Base-by-base conservation (phyloP, 768 basidiomycete species). In the Dentipellis fragilis region DNA sequence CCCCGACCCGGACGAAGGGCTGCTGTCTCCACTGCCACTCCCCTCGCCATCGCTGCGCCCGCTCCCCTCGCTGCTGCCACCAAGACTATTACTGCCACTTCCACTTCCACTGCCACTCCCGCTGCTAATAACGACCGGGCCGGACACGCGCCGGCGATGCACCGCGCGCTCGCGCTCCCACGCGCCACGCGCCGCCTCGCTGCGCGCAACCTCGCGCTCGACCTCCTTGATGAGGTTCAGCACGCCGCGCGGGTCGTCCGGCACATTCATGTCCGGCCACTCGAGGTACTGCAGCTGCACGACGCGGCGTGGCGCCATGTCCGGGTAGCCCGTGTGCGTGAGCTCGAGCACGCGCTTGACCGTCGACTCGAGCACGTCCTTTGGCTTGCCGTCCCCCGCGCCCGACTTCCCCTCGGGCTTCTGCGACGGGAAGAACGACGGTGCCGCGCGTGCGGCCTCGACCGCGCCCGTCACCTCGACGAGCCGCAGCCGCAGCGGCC, bases 241-340 rank as follows among this genome's bases (percentile, higher is more conserved):
- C 17, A 97, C 73, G 7, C 84, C 86, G 7, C 79, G 72, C 0
- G 94, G 84, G 56, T 91, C 83, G 11, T 86, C 83, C 0, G 95
- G 95, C 11, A 98, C 92, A 66, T 93, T 93, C 74, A 97, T 87
- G 64, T 98, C 95, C 2, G 94, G 92, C 95, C 95, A 98, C 39
- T 87, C 86, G 39, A 94, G 77, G 65, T 93, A 97, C 67, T 98
- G 95, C 52, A 97, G 71, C 64, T 98, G 95, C 0, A 85, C 77
- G 14, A 98, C 76, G 56, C 70, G 77, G n/a, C 91, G 75, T 2
- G 84, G 74, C 2, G 79, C 75, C 11, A 77, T 73, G 16, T 75
- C 69, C 0, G 87, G 85, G 60, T 84, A 80, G 29, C 73, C 74
- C 1, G 70, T 70, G 62, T 93, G 81, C 45, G 76, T 73, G 36